Conservation (phyloP, 345 rosid species). For the Eucalyptus marginata region DNA sequence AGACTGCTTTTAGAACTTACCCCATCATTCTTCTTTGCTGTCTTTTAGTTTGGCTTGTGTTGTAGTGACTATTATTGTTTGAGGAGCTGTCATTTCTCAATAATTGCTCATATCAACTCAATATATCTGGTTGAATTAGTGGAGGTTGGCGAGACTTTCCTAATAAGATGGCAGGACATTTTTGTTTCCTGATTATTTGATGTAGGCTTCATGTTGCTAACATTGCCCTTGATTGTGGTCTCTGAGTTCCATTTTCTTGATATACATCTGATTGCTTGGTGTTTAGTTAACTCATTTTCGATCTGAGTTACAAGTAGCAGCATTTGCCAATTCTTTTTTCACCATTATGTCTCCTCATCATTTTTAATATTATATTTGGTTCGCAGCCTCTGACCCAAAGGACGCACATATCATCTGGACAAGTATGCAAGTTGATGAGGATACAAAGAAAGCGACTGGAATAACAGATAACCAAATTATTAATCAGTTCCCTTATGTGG, state of each 20-base stretch:
- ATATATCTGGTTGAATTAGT: background rate
- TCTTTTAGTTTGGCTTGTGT: background rate
- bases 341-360: background rate
- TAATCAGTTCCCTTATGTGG: conserved; percentile 92
- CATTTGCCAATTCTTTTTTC: background rate
- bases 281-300: background rate
- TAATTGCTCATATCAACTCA: background rate
- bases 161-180: background rate
- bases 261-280: background rate
- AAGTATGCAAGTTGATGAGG: conserved; percentile 77
- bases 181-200: background rate
- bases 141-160: background rate
- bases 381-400: conserved; percentile 63
- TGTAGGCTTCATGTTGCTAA: background rate
- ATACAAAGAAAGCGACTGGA: conserved; percentile 58
- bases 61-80: background rate
- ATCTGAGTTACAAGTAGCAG: background rate
- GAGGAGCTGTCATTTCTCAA: background rate
- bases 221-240: background rate
- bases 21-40: background rate
- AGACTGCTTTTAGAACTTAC: background rate
- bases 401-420: conserved; percentile 94
- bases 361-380: background rate
- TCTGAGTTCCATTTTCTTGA: background rate
- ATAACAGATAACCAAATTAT: conserved; percentile 61